Evolutionary conservation across 1,284 basidiomycete species (phyloP).

Genomic region (Cutaneotrichosporon cavernicola): DNA sequence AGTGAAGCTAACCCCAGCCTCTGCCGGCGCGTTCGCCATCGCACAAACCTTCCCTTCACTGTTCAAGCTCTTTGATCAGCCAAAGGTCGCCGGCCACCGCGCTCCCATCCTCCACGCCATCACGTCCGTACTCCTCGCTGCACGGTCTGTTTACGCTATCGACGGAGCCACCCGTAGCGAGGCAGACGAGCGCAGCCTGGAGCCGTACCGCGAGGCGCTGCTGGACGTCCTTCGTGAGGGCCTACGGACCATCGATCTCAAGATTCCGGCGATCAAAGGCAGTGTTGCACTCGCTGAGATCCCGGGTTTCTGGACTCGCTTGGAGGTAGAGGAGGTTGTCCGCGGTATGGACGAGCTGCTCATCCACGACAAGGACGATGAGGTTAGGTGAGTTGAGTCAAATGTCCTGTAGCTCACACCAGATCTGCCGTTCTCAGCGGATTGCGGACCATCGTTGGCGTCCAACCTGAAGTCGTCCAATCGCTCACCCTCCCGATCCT

Average conservation of each 20-base stretch:
- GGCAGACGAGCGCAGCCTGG: conserved; percentile 56
- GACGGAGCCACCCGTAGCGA: conserved; percentile 35
- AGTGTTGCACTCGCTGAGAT: conserved; percentile 66
- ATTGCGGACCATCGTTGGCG: conserved; percentile 65
- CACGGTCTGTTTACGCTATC: conserved; percentile 44
- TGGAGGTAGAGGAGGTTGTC: conserved; percentile 77
- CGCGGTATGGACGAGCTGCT: conserved; percentile 70
- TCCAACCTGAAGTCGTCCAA: conserved; percentile 66
- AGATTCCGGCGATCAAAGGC: conserved; percentile 58
- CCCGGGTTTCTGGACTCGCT: conserved; percentile 62
- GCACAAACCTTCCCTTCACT: conserved; percentile 69
- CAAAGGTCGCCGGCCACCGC: conserved; percentile 72
- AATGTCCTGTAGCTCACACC: conserved; percentile 15
- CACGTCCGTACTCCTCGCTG: conserved; percentile 51
- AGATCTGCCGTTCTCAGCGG: conserved; percentile 70
- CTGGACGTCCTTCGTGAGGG: conserved; percentile 50
- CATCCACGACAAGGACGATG: conserved; percentile 61
- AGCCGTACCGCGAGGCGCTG: conserved; percentile 71
- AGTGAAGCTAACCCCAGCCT: conserved; percentile 56
- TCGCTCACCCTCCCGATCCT: conserved; percentile 76
- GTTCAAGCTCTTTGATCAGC: conserved; percentile 70
- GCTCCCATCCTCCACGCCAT: conserved; percentile 66
- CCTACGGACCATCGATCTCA: conserved; percentile 56
- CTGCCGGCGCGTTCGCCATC: conserved; percentile 67
- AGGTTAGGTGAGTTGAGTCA: conserved; percentile 50